Conservation (phyloP, 2,329 filamentous ascomycete genomes). For the Zasmidium angulare region DNA sequence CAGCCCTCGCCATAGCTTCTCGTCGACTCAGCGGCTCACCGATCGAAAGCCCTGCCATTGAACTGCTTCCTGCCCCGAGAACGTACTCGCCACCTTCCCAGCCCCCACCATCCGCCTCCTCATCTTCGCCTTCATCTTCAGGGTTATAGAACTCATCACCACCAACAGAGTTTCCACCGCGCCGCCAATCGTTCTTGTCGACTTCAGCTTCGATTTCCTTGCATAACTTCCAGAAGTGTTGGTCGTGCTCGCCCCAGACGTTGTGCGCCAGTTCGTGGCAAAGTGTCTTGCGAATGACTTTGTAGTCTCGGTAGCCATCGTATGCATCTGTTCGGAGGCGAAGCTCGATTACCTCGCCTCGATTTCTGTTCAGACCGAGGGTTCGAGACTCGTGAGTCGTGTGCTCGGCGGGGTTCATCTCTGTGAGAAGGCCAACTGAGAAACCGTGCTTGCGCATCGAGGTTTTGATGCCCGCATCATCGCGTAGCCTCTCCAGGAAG, state of each 20-base stretch:
- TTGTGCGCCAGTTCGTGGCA: slow-evolving; percentile 97
- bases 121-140: slow-evolving; percentile 39
- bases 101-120: slow-evolving; percentile 65
- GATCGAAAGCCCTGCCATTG: slow-evolving; percentile 18
- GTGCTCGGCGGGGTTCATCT: slow-evolving; percentile 88
- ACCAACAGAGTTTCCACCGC: slow-evolving; percentile 64
- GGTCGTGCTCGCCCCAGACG: slow-evolving; percentile 79
- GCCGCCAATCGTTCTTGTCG: slow-evolving; percentile 73
- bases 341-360: slow-evolving; percentile 86
- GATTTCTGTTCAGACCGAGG: slow-evolving; percentile 82
- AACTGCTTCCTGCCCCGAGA: slow-evolving; percentile 36
- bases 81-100: slow-evolving; percentile 81
- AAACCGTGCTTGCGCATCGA: slow-evolving; percentile 85
- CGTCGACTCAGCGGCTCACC: slow-evolving; percentile 62
- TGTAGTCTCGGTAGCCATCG: slow-evolving; percentile 91
- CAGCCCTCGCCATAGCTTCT: slow-evolving; percentile 72
- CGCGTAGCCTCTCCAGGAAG: slow-evolving; percentile 73
- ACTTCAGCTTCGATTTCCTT: slow-evolving; percentile 87
- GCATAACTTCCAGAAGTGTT: slow-evolving; percentile 85
- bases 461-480: slow-evolving; percentile 80
- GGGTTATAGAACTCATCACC: slow-evolving; percentile 60
- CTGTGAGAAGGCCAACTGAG: slow-evolving; percentile 79
- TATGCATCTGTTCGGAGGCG: slow-evolving; percentile 88
- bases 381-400: slow-evolving; percentile 81
- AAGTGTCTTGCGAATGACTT: slow-evolving; percentile 83